Base-by-base conservation (phyloP, 306 rosid genomes). In the Abrus pulchellus region DNA sequence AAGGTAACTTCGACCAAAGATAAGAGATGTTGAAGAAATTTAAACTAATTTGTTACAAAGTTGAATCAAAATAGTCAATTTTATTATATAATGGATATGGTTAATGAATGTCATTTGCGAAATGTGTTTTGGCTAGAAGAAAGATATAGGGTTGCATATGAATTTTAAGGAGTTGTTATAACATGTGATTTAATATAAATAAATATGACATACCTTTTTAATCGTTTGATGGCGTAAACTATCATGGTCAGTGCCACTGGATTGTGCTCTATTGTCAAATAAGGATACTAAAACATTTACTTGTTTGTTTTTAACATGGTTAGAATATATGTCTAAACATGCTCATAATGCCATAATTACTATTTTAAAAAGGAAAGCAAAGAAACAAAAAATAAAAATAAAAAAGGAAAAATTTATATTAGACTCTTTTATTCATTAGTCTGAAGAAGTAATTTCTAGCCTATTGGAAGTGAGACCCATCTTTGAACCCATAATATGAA, bases 331-430 rank as follows among this genome's bases (percentile, higher is more conserved):
- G 76, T 64, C 55, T 9, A 66, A 76, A 27, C 56, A 34, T 32
- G 68, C 79, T 10, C 87, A 82, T 1, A 67, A 50, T 10, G 82
- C 82, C 11, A 82, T 85, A 45, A 85, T 85, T 36, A 82, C 29
- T 20, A 0, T 20, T 20, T 20, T 0, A 20, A 20, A 0, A 40
- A 74, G 27, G 68, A 82, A 61, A 79, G 78, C 27, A 79, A 29
- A n/a, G 77, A 71, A 28, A 82, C 79, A 56, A 49, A 75, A 47
- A 69, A 20, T 20, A 20, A 20, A 20, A 20, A 20, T 20, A 20
- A 20, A 20, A 20, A 20, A 20, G 20, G 20, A 20, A 20, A 20
- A 20, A 20, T 0, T 20, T 20, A 20, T 20, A 0, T 20, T 20
- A 20, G 20, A 20, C 20, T 20, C 20, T 20, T 20, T 20, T 20